Percentiles rank a stretch among this genome's conserved stretches.
Conservation (phyloP, 129 eudicot genomes). For the Calendula officinalis region DNA sequence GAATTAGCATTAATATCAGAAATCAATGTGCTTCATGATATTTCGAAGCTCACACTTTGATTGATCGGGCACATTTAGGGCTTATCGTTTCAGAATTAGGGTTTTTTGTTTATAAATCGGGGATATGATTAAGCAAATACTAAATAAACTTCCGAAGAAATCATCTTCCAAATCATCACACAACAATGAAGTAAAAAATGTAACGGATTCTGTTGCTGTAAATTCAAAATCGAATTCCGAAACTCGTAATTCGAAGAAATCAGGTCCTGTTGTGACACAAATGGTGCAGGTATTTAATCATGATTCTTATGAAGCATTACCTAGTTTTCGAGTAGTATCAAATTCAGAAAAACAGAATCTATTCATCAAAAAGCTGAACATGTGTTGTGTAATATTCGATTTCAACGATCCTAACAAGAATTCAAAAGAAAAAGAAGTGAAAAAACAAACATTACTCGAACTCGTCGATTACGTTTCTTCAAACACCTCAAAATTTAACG, state of each 20-base stretch:
- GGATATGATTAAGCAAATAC: slow-evolving; percentile 63
- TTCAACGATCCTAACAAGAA: slow-evolving; percentile 47
- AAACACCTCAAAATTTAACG: slow-evolving; percentile 50
- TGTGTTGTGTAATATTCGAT: slow-evolving; percentile 73
- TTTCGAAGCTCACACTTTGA: slow-evolving; percentile 28
- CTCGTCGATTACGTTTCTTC: slow-evolving; percentile 69
- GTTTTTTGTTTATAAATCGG: not conserved
- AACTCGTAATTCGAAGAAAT: slow-evolving; percentile 21
- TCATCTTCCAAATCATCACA: slow-evolving; percentile 60
- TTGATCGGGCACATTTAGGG: not conserved
- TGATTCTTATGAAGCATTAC: slow-evolving; percentile 53
- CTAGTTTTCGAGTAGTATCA: slow-evolving; percentile 57
- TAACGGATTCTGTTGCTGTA: slow-evolving; percentile 19
- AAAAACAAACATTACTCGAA: slow-evolving; percentile 63
- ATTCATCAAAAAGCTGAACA: slow-evolving; percentile 53
- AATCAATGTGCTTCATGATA: slow-evolving; percentile 6
- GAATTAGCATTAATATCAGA: not conserved
- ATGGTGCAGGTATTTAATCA: slow-evolving; percentile 32
- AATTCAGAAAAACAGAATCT: slow-evolving; percentile 60
- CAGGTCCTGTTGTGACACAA: slow-evolving; percentile 26
- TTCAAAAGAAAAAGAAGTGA: slow-evolving; percentile 59
- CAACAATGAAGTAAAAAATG: slow-evolving; percentile 33
- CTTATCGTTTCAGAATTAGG: slow-evolving; percentile 20
- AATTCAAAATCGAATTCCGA: slow-evolving; percentile 34
- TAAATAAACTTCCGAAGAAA: slow-evolving; percentile 74